Conservation (phyloP, 192 early-diverging fungal genomes). For the Powellomyces hirtus region DNA sequence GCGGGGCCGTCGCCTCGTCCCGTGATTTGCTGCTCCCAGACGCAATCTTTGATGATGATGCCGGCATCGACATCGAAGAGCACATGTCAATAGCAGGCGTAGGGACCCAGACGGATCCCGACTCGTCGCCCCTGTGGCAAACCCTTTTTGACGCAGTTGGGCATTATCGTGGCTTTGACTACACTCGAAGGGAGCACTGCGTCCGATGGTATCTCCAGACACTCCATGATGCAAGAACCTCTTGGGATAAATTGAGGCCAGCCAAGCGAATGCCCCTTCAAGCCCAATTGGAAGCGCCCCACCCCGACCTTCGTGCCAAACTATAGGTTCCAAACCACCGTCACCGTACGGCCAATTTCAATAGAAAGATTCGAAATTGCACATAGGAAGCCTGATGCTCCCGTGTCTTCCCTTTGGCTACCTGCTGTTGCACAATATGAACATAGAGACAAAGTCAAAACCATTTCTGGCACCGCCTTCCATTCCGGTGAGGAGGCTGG, state of each 20-base stretch:
- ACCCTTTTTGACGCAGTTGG: conserved; percentile 21
- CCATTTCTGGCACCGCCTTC: no score
- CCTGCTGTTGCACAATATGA: no score
- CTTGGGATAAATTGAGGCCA: neutral
- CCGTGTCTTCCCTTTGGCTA: no score
- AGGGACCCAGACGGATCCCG: conserved; percentile 12
- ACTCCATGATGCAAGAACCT: neutral
- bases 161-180: conserved; percentile 22
- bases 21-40: neutral
- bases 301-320: neutral
- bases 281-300: neutral
- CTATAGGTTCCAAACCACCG: neutral
- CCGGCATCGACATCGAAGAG: neutral
- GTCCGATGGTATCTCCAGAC: conserved; percentile 19
- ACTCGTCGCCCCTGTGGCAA: conserved; percentile 19
- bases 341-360: no score
- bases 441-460: no score
- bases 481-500: no score
- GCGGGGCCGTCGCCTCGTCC: neutral
- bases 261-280: no score
- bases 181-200: conserved; percentile 20
- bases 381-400: no score
- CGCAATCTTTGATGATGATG: neutral
- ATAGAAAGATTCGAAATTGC: no score
- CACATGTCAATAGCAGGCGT: neutral